phyloP scores from a whole-genome alignment of 2,329 filamentous ascomycete species.

The Trichoderma citrinoviride region DNA sequence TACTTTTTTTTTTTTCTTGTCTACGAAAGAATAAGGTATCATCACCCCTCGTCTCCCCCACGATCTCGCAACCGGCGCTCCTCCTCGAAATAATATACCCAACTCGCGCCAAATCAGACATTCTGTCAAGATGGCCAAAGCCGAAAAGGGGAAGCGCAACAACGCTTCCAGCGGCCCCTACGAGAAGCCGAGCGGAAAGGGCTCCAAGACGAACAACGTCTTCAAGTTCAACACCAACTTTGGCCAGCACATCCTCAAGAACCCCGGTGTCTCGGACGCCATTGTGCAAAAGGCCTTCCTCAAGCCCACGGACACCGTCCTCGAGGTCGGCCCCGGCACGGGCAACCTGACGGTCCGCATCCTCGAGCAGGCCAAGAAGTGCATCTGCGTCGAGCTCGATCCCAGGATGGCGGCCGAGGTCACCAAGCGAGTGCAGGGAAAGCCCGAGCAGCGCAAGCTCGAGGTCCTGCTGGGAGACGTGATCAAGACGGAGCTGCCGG shows the following conservation, averaged over 20 bases:
- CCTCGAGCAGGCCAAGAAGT: conserved; percentile 78
- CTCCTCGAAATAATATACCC: conserved; percentile 15
- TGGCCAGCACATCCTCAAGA: conserved; percentile 88
- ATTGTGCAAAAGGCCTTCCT: conserved; percentile 73
- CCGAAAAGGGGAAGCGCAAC: conserved; percentile 52
- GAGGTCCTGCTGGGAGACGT: conserved; percentile 84
- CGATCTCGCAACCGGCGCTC: conserved; percentile 24
- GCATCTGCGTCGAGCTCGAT: conserved; percentile 86
- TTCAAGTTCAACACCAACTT: conserved; percentile 97
- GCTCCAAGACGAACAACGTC: conserved; percentile 66
- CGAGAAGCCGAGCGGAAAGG: conserved; percentile 37
- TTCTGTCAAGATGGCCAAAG: conserved; percentile 49
- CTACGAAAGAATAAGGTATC: background rate
- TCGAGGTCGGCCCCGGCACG: conserved; percentile 89
- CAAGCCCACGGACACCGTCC: conserved; percentile 84
- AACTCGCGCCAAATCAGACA: background rate
- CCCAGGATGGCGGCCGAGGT: conserved; percentile 95
- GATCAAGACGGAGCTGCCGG: conserved; percentile 76
- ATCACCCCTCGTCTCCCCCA: conserved; percentile 19
- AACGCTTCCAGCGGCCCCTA: conserved; percentile 44
- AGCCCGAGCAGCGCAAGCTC: conserved; percentile 75
- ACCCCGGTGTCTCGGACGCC: conserved; percentile 76
- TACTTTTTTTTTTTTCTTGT: background rate
- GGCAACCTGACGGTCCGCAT: conserved; percentile 89
- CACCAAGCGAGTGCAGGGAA: conserved; percentile 90